Conservation (phyloP, 2,329 filamentous ascomycete species). For the Tolypocladium tundrense region DNA sequence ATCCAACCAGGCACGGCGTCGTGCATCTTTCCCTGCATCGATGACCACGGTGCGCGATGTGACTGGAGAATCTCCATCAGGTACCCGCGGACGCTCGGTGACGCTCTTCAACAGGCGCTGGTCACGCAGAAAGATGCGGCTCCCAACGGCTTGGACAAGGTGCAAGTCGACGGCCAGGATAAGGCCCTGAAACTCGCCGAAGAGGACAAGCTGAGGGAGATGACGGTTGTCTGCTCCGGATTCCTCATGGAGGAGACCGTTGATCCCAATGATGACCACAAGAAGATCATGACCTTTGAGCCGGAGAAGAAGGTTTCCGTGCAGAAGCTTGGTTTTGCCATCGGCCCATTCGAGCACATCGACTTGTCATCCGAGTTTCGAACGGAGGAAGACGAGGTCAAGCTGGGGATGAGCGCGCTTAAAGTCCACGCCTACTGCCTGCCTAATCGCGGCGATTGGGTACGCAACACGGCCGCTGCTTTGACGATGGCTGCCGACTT, state of each 20-base stretch:
- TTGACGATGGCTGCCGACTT: slow-evolving; percentile 83
- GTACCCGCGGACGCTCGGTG: slow-evolving; percentile 76
- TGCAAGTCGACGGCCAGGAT: slow-evolving; percentile 30
- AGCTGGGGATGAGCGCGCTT: slow-evolving; percentile 77
- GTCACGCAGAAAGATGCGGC: slow-evolving; percentile 27
- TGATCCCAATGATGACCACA: slow-evolving; percentile 65
- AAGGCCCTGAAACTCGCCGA: slow-evolving; percentile 42
- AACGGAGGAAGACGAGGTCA: slow-evolving; percentile 83
- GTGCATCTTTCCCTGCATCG: slow-evolving; percentile 87
- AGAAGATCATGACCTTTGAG: slow-evolving; percentile 81
- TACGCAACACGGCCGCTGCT: slow-evolving; percentile 78
- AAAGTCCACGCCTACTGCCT: slow-evolving; percentile 88
- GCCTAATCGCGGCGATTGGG: slow-evolving; percentile 69
- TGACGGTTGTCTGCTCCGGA: slow-evolving; percentile 85
- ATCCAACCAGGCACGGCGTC: slow-evolving; percentile 69
- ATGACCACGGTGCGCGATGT: slow-evolving; percentile 71
- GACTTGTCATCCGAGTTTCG: slow-evolving; percentile 78
- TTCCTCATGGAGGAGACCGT: slow-evolving; percentile 75
- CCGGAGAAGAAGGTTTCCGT: slow-evolving; percentile 67
- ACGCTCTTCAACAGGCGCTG: slow-evolving; percentile 48
- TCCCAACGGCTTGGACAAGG: slow-evolving; percentile 21
- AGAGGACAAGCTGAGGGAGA: slow-evolving; percentile 79
- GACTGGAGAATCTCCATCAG: slow-evolving; percentile 85
- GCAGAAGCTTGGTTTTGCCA: slow-evolving; percentile 84
- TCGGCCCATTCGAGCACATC: slow-evolving; percentile 91